Evolutionary conservation across 371 early-diverging fungal genomes (phyloP), one percentile per base, ranked within the genome.

Genomic region (Mortierella sp.): DNA sequence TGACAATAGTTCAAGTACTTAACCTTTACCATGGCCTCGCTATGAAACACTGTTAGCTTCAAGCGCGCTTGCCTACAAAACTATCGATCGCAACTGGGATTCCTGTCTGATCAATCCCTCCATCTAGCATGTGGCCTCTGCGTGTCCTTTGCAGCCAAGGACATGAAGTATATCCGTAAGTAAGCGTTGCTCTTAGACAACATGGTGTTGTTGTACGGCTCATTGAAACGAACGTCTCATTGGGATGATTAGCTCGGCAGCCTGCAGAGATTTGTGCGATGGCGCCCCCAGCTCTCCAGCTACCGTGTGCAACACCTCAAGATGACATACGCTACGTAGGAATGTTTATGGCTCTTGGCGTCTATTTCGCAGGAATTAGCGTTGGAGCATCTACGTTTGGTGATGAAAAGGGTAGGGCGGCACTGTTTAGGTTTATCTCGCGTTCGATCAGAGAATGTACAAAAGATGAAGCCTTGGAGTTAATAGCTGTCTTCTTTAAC

Each of bases 31-130:
- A 43, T 15, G 6, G 6, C 2, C 11, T 21, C 6, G n/a, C 15
- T 6, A 43, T n/a, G n/a, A n/a, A n/a, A n/a, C n/a, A n/a, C n/a
- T n/a, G n/a, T n/a, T 44, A 68, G 78, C 42, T 78, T 81, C 46
- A 70, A 72, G 34, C 72, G 81, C 21, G 78, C 81, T 4, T 81
- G 69, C 37, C 39, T 79, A n/a, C 87, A 87, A 51, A 76, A 82
- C 44, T 86, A 83, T 51, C 80, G 85, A 17, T 78, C 72, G 4
- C 79, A 64, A 19, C 17, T 54, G 8, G 51, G 47, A 6, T 85
- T 87, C 50, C 30, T 87, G 3, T 70, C 72, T 6, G 87, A 87
- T 50, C 84, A 83, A 47, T 56, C 80, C 8, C 64, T 87, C n/a
- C 84, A 87, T 53, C 43, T 87, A 27, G 78, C 79, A 7, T 80